Evolutionary conservation across 2,329 filamentous ascomycete species (phyloP).

Genomic region (Apiospora malaysiana): DNA sequence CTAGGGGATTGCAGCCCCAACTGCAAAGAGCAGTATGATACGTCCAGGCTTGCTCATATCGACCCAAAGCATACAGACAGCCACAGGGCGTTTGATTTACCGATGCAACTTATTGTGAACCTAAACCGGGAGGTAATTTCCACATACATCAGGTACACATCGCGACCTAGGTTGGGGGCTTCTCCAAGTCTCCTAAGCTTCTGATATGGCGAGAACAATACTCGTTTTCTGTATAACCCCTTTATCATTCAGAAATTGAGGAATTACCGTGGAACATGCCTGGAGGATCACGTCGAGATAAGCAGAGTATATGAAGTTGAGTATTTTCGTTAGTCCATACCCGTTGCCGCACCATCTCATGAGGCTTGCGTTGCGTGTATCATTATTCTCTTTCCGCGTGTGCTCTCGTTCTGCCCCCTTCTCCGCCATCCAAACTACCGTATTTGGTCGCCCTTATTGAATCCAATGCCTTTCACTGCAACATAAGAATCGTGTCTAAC

Average conservation of each 20-base stretch:
- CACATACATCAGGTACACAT: no score
- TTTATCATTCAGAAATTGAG: neutral
- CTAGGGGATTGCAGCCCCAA: no score
- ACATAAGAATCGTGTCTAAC: neutral
- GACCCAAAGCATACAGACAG: no score
- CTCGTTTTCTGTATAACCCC: neutral
- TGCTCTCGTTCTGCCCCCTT: neutral
- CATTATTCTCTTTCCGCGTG: neutral
- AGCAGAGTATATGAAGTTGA: neutral
- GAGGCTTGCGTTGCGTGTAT: neutral
- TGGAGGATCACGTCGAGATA: neutral
- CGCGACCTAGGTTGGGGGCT: no score
- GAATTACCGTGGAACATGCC: neutral
- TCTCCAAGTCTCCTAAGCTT: no score
- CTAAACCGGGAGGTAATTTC: no score
- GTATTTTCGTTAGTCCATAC: neutral
- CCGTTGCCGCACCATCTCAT: neutral
- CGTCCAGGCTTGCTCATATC: no score
- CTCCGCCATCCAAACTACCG: neutral
- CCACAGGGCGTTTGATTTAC: no score
- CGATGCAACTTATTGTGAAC: no score
- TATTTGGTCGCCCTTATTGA: neutral
- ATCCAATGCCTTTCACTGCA: neutral
- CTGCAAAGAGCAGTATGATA: no score
- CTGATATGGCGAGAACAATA: no score